Percentiles rank a stretch among this genome's conserved stretches.
These are phyloP conservation scores for Rhodotorula sp. DNA, from an alignment of 1,284 basidiomycete genomes.

Conservation along the genomic window DNA sequence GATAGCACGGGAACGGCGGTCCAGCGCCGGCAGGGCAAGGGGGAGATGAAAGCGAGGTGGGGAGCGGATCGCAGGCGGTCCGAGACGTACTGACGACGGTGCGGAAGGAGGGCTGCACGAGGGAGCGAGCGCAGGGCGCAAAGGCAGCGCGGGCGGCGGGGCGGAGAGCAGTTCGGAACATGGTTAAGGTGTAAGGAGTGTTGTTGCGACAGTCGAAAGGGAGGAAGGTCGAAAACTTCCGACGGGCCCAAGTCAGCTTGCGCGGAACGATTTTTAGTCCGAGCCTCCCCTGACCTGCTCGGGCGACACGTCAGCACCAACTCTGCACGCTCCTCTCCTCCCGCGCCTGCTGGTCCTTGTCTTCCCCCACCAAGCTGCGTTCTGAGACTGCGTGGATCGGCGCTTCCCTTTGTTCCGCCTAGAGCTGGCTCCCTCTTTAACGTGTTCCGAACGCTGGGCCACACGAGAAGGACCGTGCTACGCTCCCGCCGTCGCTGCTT, in stretches of 20 bases:
- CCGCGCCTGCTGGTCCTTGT: background rate
- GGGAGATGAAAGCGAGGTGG: background rate
- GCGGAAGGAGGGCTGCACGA: constrained; percentile 9
- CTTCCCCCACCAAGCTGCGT: background rate
- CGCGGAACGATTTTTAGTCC: background rate
- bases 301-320: too few species aligned
- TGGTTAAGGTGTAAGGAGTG: background rate
- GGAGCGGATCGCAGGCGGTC: background rate
- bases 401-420: background rate
- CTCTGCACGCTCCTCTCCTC: background rate
- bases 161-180: constrained; percentile 28
- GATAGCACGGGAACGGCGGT: background rate
- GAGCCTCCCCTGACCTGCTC: background rate
- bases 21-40: background rate
- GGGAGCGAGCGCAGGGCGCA: background rate
- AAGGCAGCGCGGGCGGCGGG: constrained; percentile 9
- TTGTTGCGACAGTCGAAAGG: background rate
- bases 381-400: background rate
- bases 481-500: background rate
- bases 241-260: background rate
- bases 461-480: background rate
- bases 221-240: background rate
- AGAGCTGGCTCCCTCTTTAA: background rate
- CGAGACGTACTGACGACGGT: constrained; percentile 35
- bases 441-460: background rate